Conservation (phyloP, 345 rosid species). For the Rhizophora mangle region DNA sequence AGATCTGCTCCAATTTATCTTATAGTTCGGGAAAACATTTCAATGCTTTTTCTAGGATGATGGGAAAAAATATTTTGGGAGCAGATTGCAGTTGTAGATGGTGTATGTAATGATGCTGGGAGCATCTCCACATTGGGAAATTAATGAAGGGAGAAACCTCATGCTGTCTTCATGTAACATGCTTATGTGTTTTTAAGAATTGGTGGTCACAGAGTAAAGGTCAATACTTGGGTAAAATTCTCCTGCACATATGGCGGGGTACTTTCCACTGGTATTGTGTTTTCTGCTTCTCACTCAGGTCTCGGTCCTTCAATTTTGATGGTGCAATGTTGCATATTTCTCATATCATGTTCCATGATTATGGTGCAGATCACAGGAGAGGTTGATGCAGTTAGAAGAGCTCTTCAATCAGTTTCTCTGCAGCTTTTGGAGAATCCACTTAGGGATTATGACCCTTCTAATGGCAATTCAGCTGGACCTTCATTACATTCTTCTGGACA, state of each 20-base stretch:
- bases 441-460: constrained; percentile 39
- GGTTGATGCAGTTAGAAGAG: constrained; percentile 57
- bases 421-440: constrained; percentile 53
- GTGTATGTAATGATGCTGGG: no score
- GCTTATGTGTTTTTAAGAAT: not conserved
- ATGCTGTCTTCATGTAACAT: not conserved
- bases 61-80: no score
- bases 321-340: not conserved
- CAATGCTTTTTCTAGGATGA: no score
- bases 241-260: not conserved
- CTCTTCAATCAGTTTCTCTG: constrained; percentile 50
- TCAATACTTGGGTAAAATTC: not conserved
- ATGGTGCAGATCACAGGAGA: constrained; percentile 59
- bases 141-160: not conserved
- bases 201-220: not conserved
- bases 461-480: constrained; percentile 36
- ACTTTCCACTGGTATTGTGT: no score
- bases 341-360: not conserved
- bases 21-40: no score
- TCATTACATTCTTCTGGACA: constrained; percentile 37
- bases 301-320: no score
- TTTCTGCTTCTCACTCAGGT: not conserved
- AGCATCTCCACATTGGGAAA: not conserved
- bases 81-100: no score
- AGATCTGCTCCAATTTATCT: no score